Percentiles rank a stretch among this genome's conserved stretches.
phyloP scores from a whole-genome alignment of 331 rosid species.

The Rhamnella rubrinervis region DNA sequence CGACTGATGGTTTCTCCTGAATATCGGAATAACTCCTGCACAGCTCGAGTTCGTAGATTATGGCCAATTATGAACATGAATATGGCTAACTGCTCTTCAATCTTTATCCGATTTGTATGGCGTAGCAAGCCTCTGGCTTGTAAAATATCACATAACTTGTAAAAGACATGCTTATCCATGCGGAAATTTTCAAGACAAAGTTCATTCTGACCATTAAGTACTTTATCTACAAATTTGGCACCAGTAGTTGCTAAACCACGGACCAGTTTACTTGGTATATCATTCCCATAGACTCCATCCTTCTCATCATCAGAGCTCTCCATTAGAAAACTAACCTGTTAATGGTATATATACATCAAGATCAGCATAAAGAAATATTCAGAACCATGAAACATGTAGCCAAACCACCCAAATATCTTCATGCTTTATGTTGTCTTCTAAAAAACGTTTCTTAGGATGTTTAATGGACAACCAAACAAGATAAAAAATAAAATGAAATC shows the following conservation, averaged over 20 bases:
- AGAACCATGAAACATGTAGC: neutral
- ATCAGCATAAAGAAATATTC: neutral
- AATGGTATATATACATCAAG: neutral
- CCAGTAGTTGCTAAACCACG: constrained; percentile 30
- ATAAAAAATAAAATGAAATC: no score
- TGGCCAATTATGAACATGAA: constrained; percentile 55
- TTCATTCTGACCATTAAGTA: constrained; percentile 43
- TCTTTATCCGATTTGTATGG: constrained; percentile 48
- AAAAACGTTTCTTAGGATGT: no score
- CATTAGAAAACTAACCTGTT: constrained; percentile 27
- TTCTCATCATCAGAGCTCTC: constrained; percentile 47
- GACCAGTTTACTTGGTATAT: constrained; percentile 25
- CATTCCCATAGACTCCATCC: constrained; percentile 26
- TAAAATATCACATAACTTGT: constrained; percentile 50
- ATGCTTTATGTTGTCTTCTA: no score
- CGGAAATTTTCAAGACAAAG: constrained; percentile 45
- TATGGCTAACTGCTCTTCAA: constrained; percentile 56
- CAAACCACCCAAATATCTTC: no score
- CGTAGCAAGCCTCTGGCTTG: constrained; percentile 49
- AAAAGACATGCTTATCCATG: constrained; percentile 51
- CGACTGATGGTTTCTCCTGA: constrained; percentile 55
- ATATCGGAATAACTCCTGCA: constrained; percentile 50
- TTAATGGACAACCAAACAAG: no score
- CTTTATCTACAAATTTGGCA: constrained; percentile 44
- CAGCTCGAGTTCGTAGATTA: constrained; percentile 52